Conservation (phyloP, 345 rosid genomes). For the Eucalyptus viminalis region DNA sequence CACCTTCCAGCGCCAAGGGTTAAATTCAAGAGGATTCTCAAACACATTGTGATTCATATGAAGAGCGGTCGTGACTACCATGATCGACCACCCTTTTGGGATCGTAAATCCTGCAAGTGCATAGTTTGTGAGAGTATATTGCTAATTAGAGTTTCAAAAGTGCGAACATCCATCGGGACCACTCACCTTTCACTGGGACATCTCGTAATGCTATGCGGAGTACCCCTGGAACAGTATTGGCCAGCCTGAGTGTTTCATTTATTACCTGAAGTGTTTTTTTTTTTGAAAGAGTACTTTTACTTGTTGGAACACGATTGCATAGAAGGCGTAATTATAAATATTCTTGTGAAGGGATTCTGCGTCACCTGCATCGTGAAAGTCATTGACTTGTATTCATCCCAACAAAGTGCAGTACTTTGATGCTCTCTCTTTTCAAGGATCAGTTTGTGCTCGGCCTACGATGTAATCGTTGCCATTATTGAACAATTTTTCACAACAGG, state of each 20-base stretch:
- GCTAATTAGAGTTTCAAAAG: neutral
- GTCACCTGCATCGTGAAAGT: neutral
- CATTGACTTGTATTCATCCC: neutral
- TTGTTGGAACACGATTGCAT: neutral
- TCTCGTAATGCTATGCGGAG: constrained; percentile 21
- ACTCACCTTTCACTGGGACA: neutral
- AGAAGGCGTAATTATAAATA: neutral
- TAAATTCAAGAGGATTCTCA: constrained; percentile 9
- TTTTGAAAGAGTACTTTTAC: neutral
- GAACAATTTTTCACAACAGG: neutral
- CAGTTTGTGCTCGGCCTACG: neutral
- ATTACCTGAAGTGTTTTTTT: constrained; percentile 12
- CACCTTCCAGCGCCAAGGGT: constrained; percentile 23
- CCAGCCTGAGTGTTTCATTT: constrained; percentile 32
- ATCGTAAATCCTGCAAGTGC: constrained; percentile 6
- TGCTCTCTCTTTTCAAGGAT: neutral
- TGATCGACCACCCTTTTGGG: constrained; percentile 14
- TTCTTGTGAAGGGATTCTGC: neutral
- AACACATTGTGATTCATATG: constrained; percentile 3
- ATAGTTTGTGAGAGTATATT: too few relatives aligned
- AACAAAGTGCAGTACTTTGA: neutral
- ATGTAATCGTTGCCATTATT: neutral
- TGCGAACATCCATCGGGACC: neutral
- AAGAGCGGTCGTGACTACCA: neutral
- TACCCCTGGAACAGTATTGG: constrained; percentile 10